Base-by-base conservation (phyloP, 2,329 filamentous ascomycete genomes). In the Penicillium sclerotiorum region DNA sequence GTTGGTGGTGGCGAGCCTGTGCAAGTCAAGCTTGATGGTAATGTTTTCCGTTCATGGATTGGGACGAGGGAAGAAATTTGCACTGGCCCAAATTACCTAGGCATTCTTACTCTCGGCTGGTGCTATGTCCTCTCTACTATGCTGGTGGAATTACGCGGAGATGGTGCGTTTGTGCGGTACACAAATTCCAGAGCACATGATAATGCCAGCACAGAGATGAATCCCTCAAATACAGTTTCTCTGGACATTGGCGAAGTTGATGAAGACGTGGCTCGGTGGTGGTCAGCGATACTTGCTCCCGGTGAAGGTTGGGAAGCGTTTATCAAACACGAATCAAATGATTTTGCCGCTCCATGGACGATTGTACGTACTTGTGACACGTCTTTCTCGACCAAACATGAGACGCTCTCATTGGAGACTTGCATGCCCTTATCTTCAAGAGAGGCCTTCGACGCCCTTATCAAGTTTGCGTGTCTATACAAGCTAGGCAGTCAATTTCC, bases 251-350 rank as follows among this genome's bases (percentile, higher is more conserved):
- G 56, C 8, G 48, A 57, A 28, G 47, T 27, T 2, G 35, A 56
- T 28, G 52, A 51, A 6, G 21, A 45, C n/a, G 27, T 42, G 4
- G 32, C 38, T 35, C 39, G 47, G 9, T 59, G 58, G 56, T 61
- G 55, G 58, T 55, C 50, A 8, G 44, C 55, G 13, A 47, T 58
- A 39, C 54, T 61, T 1, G 56, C 52, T 20, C 50, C 22, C 33
- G 6, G 20, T 9, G 27, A 51, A 50, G 58, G 56, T 3, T 58
- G 50, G 58, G 48, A 43, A 43, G 55, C 44, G 7, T 28, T 55
- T 20, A 50, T 59, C 8, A 49, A 30, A 15, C 33, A 30, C 11
- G 12, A 11, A 11, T 11, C 9, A 27, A n/a, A 41, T 1, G 37
- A 50, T n/a, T 58, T 43, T 28, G 2, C 57, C 17, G 27, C 55